Base-by-base conservation (phyloP, 1,139 yeast genomes). In the Saccharomyces hybrid region DNA sequence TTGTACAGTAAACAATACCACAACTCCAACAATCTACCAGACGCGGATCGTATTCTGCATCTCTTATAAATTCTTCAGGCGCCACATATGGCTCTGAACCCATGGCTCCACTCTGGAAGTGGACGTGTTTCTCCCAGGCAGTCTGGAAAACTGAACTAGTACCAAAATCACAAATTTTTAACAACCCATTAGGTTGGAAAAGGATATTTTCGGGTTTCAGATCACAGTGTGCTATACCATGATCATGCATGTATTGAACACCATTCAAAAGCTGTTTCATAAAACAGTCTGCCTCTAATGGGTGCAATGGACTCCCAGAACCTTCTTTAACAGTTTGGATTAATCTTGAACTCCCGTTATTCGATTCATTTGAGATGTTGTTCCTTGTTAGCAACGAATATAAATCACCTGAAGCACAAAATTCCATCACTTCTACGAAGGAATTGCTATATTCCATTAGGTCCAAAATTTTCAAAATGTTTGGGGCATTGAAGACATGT, bases 51-150 rank as follows among this genome's bases (percentile, higher is more conserved):
- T 81, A 82, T 32, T 78, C 79, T 16, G 16, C 44, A n/a, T 51
- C 53, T 20, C 65, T 68, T 5, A 58, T 56, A 61, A 78, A 81
- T 63, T 84, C 88, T 64, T 85, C 91, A 0, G 91, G 91, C 0
- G 89, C 82, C 65, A 84, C 84, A 67, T 83, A 85, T 1, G 90
- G 86, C 58, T 80, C 87, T 2, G 88, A 86, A 3, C 97, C 97
- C 68, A 80, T 78, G 0, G 86, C 83, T 2, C 88, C 88, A 9
- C 72, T 67, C 44, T 78, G 76, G 48, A 74, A 73, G 57, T 80
- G 82, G 30, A 79, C 76, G 48, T 75, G 73, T 55, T 76, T 78
- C 61, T 83, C 86, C 86, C 88, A 84, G 9, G 84, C 83, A 1
- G 89, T 84, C 62, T 81, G 77, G 62, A 85, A 82, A n/a, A 85